Percentiles rank a stretch among this genome's conserved stretches.
Conservation (phyloP, 148 eudicot species). For the Chenopodium suecicum region DNA sequence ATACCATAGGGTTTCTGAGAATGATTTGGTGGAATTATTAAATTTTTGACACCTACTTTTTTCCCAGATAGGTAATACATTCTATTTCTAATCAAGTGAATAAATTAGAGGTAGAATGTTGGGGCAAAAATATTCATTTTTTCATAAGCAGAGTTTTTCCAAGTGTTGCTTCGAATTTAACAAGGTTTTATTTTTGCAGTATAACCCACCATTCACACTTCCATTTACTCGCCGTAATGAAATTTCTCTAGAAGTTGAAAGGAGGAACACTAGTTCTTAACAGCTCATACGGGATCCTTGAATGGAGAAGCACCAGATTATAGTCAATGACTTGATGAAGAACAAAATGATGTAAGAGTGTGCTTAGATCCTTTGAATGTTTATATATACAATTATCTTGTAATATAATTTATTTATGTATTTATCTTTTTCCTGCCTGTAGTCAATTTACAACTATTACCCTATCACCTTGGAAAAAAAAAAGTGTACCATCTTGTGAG, state of each 20-base stretch:
- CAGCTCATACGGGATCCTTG: background rate
- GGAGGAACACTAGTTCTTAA: slow-evolving; percentile 35
- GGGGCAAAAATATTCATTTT: background rate
- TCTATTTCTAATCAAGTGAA: background rate
- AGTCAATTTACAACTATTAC: background rate
- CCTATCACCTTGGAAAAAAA: background rate
- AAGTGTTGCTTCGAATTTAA: slow-evolving; percentile 1
- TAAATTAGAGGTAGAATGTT: background rate
- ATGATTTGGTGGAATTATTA: background rate
- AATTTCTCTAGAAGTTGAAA: slow-evolving; percentile 86
- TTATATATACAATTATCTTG: background rate
- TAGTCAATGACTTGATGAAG: background rate
- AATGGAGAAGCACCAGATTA: background rate
- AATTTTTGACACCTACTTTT: background rate
- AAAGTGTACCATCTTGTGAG: background rate
- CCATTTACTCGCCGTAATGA: slow-evolving; percentile 96
- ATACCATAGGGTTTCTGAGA: slow-evolving; percentile 1
- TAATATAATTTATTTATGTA: background rate
- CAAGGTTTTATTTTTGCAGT: slow-evolving; percentile 50
- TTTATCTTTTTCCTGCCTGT: background rate
- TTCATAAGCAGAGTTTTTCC: background rate
- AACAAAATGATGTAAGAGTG: slow-evolving; percentile 6
- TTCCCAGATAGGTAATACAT: background rate
- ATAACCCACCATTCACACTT: slow-evolving; percentile 89
- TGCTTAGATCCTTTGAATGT: slow-evolving; percentile 7